These are phyloP conservation scores for Teratosphaeria nubilosa DNA, from an alignment of 2,329 filamentous ascomycete genomes.

Conservation along the genomic window DNA sequence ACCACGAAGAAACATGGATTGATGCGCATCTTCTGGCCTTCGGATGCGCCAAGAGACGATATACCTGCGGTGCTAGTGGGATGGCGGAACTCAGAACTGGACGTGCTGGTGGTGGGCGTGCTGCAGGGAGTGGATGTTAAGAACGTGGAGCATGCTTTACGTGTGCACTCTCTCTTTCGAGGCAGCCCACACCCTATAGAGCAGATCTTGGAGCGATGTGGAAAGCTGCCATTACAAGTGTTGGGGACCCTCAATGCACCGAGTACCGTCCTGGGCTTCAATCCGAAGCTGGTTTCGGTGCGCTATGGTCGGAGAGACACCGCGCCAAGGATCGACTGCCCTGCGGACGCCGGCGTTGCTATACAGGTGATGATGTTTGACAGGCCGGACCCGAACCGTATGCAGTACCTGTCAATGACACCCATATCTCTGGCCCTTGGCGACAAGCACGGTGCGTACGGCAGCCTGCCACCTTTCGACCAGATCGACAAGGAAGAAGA, in stretches of 20 bases:
- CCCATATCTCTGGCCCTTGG: slow-evolving; percentile 81
- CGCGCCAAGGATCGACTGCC: slow-evolving; percentile 65
- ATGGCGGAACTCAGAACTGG: slow-evolving; percentile 85
- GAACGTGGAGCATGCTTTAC: slow-evolving; percentile 80
- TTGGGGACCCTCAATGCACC: slow-evolving; percentile 68
- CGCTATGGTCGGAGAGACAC: slow-evolving; percentile 41
- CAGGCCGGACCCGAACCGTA: slow-evolving; percentile 69
- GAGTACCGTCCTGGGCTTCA: slow-evolving; percentile 41
- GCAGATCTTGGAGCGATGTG: slow-evolving; percentile 76
- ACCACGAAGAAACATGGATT: slow-evolving; percentile 59
- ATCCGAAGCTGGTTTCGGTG: slow-evolving; percentile 59
- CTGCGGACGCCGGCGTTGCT: slow-evolving; percentile 52
- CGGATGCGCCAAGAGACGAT: slow-evolving; percentile 60
- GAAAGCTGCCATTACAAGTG: slow-evolving; percentile 71
- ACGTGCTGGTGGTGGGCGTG: slow-evolving; percentile 82
- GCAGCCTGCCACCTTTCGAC: slow-evolving; percentile 32
- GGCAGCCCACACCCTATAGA: slow-evolving; percentile 69
- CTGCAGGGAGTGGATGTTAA: slow-evolving; percentile 81
- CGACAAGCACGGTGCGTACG: slow-evolving; percentile 48
- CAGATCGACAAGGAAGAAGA: slow-evolving; percentile 65
- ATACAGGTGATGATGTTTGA: slow-evolving; percentile 87
- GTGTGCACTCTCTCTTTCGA: slow-evolving; percentile 71
- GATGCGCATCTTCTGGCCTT: slow-evolving; percentile 98
- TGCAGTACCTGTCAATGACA: slow-evolving; percentile 91
- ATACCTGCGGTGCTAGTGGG: slow-evolving; percentile 80